phyloP scores from a whole-genome alignment of 208 protist species.

The Phytomonas sp. region DNA sequence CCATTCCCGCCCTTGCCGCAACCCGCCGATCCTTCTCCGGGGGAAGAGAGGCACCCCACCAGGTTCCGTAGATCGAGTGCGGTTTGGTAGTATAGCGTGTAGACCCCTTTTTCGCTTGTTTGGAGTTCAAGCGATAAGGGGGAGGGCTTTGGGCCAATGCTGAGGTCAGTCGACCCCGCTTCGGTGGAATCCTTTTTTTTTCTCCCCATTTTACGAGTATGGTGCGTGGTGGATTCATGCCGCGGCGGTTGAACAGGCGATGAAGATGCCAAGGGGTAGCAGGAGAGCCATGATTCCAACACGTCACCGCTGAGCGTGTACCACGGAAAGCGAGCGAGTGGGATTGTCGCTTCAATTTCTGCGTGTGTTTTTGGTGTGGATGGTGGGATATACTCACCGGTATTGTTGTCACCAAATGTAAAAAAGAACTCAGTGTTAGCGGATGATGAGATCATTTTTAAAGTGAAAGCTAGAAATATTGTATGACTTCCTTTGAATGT shows the following conservation, averaged over 20 bases:
- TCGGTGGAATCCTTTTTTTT: not conserved
- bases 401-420: not conserved
- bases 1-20: not conserved
- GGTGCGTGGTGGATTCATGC: not conserved
- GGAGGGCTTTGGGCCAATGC: not conserved
- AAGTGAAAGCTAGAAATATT: not conserved
- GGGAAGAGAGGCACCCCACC: not conserved
- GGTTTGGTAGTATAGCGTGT: conserved; percentile 37
- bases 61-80: conserved; percentile 16
- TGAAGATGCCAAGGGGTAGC: not conserved
- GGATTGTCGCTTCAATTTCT: not conserved
- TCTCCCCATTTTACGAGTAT: not conserved
- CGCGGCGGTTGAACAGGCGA: not conserved
- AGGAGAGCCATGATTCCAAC: not conserved
- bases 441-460: not conserved
- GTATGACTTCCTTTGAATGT: not conserved
- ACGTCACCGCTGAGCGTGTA: not conserved
- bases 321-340: not conserved
- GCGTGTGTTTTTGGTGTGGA: not conserved
- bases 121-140: not conserved
- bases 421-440: not conserved
- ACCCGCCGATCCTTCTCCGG: not conserved
- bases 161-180: not conserved
- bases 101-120: not conserved
- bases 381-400: not conserved